Evolutionary conservation across 805 yeast genomes (phyloP).

Genomic region (Saturnispora besseyi): DNA sequence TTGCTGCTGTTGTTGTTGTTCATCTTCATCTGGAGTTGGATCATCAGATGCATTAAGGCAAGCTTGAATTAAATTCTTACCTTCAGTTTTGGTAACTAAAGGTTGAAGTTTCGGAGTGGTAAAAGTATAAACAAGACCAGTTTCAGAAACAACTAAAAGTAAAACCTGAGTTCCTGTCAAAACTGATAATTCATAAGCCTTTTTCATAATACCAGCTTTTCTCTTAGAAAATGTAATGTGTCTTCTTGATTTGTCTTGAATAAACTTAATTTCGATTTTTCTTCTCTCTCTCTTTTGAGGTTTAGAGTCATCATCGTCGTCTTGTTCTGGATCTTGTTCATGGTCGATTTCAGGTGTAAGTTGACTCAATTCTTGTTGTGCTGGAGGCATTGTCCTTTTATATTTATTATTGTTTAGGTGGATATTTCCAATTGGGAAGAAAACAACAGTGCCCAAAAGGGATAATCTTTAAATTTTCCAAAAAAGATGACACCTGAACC

Average conservation of each 20-base stretch:
- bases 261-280: conserved; percentile 93
- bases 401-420: not conserved
- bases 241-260: conserved; percentile 95
- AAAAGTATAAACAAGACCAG: conserved; percentile 97
- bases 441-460: conserved; percentile 9
- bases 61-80: conserved; percentile 92
- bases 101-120: conserved; percentile 99
- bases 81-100: conserved; percentile 93
- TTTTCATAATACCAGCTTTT: conserved; percentile 98
- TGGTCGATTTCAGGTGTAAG: not conserved
- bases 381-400: not conserved
- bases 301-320: conserved; percentile 45
- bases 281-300: conserved; percentile 52
- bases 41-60: conserved; percentile 97
- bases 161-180: conserved; percentile 96
- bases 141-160: conserved; percentile 89
- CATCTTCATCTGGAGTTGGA: conserved; percentile 51
- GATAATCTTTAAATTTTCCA: conserved; percentile 24
- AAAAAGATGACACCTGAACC: not conserved
- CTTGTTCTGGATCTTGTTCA: conserved; percentile 30
- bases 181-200: conserved; percentile 96
- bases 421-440: not conserved
- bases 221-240: conserved; percentile 97
- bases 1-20: conserved; percentile 26
- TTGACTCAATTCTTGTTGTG: conserved; percentile 4